A percentile compares a stretch with the other conserved stretches of the same genome.
These are phyloP conservation scores for Erigeron canadensis DNA, from an alignment of 129 eudicot genomes.

Conservation along the genomic window DNA sequence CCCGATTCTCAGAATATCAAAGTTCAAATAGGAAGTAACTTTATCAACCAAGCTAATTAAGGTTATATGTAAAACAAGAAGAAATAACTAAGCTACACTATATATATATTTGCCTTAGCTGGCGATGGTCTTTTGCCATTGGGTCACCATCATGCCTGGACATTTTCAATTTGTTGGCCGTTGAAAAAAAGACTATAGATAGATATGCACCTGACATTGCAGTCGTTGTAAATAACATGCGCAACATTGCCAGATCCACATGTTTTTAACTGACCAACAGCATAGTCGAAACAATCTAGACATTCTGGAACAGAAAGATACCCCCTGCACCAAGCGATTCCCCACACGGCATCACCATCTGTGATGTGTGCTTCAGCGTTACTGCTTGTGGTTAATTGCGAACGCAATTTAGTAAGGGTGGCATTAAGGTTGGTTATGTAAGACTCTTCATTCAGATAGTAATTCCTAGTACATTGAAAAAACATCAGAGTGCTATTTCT, in stretches of 20 bases:
- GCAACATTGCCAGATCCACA: conserved; percentile 38
- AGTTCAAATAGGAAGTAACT: too few relatives aligned
- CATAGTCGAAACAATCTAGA: conserved; percentile 40
- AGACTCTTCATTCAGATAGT: neutral
- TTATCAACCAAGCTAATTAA: too few relatives aligned
- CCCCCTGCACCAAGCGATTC: conserved; percentile 38
- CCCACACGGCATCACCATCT: conserved; percentile 35
- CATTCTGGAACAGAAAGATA: conserved; percentile 39
- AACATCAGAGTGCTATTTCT: neutral
- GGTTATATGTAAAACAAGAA: too few relatives aligned
- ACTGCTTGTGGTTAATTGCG: conserved; percentile 20
- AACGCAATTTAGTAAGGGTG: conserved; percentile 36
- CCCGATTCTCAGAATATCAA: too few relatives aligned
- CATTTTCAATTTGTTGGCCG: too few relatives aligned
- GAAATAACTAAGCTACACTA: too few relatives aligned
- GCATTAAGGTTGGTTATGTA: conserved; percentile 33
- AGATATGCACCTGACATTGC: conserved; percentile 47
- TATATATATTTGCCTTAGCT: too few relatives aligned
- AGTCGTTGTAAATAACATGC: conserved; percentile 43
- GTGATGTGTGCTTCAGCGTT: conserved; percentile 28
- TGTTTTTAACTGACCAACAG: conserved; percentile 23
- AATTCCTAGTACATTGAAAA: neutral
- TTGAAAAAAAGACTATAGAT: too few relatives aligned
- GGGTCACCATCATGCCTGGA: too few relatives aligned
- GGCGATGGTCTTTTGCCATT: too few relatives aligned